A percentile compares a stretch with the other conserved stretches of the same genome.
Evolutionary conservation across 768 basidiomycete species (phyloP).

Genomic region (Leucosporidium scottii): DNA sequence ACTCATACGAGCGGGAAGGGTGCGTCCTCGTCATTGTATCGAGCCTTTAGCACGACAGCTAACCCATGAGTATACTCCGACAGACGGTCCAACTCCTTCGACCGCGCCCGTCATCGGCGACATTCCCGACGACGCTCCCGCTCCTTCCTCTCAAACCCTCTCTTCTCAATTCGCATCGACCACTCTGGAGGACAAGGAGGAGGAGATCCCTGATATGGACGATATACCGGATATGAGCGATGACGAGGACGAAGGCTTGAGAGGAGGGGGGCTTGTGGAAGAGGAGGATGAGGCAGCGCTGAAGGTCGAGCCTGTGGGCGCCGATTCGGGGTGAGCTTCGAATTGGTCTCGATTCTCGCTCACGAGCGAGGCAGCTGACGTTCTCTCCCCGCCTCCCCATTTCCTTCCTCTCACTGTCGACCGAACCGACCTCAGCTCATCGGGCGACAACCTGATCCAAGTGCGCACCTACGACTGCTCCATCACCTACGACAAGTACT

Average conservation of each 20-base stretch:
- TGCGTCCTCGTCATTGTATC: no score
- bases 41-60: not conserved
- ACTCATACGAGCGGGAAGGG: constrained; percentile 74
- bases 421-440: constrained; percentile 31
- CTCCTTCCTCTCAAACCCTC: constrained; percentile 37
- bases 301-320: constrained; percentile 12
- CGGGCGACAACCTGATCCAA: constrained; percentile 56
- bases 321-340: not conserved
- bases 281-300: constrained; percentile 78
- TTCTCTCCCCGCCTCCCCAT: no score
- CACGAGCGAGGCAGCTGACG: no score
- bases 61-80: not conserved
- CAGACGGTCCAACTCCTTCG: constrained; percentile 16
- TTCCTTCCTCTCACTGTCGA: not conserved
- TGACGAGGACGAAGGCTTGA: constrained; percentile 44
- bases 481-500: constrained; percentile 99
- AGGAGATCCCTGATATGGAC: constrained; percentile 65
- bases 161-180: constrained; percentile 35
- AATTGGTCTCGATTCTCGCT: no score
- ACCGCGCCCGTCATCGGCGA: constrained; percentile 59
- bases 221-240: constrained; percentile 99
- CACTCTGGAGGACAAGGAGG: constrained; percentile 13
- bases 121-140: constrained; percentile 74
- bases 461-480: constrained; percentile 98
- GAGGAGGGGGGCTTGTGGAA: constrained; percentile 53